Evolutionary conservation across 2,329 filamentous ascomycete genomes (phyloP).

Genomic region (Fusarium subtropicale): DNA sequence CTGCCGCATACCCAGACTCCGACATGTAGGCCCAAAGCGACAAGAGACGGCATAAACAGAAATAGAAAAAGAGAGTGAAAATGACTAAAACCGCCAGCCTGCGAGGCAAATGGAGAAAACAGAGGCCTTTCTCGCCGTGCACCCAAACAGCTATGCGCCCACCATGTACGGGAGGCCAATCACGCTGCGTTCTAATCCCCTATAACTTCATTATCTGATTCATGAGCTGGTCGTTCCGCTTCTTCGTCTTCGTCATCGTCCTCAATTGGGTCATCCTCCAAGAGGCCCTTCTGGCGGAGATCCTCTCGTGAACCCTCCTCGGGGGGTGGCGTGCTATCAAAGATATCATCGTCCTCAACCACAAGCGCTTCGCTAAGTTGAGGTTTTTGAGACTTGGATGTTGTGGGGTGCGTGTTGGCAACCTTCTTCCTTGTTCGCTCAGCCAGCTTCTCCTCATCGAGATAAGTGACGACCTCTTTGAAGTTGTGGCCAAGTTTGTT

Average conservation of each 20-base stretch:
- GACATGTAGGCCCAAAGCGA: constrained; percentile 22
- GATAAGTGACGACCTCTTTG: constrained; percentile 82
- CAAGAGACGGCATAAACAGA: constrained; percentile 37
- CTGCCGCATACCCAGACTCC: constrained; percentile 44
- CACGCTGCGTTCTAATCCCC: constrained; percentile 55
- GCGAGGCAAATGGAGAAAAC: constrained; percentile 19
- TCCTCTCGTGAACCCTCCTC: constrained; percentile 72
- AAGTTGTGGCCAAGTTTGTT: constrained; percentile 85
- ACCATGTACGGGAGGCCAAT: constrained; percentile 16
- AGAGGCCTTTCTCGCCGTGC: constrained; percentile 23
- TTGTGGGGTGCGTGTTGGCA: constrained; percentile 30
- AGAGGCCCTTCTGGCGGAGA: constrained; percentile 64
- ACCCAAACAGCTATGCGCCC: constrained; percentile 30
- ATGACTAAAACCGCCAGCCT: constrained; percentile 7
- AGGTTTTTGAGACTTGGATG: constrained; percentile 51
- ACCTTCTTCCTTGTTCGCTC: constrained; percentile 58
- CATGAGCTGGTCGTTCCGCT: constrained; percentile 49
- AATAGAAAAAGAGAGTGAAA: constrained; percentile 7
- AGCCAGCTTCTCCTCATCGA: constrained; percentile 75
- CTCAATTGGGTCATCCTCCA: constrained; percentile 63
- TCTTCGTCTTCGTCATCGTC: constrained; percentile 51
- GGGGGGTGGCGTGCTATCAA: constrained; percentile 62
- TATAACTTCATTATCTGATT: constrained; percentile 59
- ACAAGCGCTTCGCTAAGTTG: constrained; percentile 59
- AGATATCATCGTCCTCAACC: constrained; percentile 56